These are phyloP conservation scores for Lepidium africanum DNA, from an alignment of 345 rosid species.

Conservation along the genomic window DNA sequence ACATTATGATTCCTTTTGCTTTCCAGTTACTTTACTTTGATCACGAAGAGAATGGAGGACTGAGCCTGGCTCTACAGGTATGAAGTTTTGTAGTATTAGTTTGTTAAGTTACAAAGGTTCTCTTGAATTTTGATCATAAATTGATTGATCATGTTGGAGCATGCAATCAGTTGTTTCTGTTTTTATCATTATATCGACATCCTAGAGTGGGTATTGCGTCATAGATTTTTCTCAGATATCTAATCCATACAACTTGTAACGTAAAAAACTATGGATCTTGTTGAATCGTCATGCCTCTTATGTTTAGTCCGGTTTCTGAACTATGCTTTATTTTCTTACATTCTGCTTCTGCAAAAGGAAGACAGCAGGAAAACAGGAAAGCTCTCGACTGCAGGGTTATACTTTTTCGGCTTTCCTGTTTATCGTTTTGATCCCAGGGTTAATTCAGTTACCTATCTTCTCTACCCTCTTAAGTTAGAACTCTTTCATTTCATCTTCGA, in stretches of 20 bases:
- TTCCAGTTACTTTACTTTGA: slow-evolving; percentile 83
- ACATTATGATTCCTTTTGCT: background rate
- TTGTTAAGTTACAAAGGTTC: background rate
- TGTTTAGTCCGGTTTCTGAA: background rate
- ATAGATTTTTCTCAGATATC: too few species aligned
- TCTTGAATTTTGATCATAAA: background rate
- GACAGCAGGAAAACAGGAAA: slow-evolving; percentile 77
- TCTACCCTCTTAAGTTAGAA: background rate
- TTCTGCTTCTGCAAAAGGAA: slow-evolving; percentile 46
- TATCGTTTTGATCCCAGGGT: slow-evolving; percentile 72
- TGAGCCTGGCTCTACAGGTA: slow-evolving; percentile 87
- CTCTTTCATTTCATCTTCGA: background rate
- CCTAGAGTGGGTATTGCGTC: too few species aligned
- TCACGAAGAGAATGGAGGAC: slow-evolving; percentile 62
- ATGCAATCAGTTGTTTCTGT: background rate
- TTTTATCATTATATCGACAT: background rate
- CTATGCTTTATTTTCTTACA: background rate
- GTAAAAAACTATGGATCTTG: background rate
- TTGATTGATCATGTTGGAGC: background rate
- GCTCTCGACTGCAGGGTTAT: slow-evolving; percentile 80
- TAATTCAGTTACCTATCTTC: slow-evolving; percentile 49
- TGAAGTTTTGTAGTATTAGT: background rate
- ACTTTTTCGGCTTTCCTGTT: slow-evolving; percentile 89
- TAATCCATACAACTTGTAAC: too few species aligned
- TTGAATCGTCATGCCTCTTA: background rate